Evolutionary conservation across 148 eudicot species (phyloP), one percentile per base, ranked within the genome.

Genomic region (Drosera capensis): DNA sequence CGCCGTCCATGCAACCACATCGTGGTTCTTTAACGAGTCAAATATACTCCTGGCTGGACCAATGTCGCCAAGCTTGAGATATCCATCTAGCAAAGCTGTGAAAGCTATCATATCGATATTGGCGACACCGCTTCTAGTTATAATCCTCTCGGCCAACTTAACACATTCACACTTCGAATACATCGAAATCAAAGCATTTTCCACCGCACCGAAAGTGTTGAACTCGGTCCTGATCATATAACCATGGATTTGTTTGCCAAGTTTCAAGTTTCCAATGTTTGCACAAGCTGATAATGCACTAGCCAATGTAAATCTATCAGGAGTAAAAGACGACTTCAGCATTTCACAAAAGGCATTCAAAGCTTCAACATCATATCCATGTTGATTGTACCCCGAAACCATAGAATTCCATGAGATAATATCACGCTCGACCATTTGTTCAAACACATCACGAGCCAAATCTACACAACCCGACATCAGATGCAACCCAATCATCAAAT

Each of bases 401-500:
- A 28, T 28, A 28, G 31, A 4, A 28, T 28, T 28, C 31, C 31
- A 28, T 4, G 6, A 3, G 6, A 9, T 3, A 3, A 28, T 28
- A 9, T 9, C 9, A 3, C 31, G 4, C 31, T 3, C 31, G 4
- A 4, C 9, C 31, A 28, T 28, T 9, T 9, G 4, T 3, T 28
- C 31, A 28, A 28, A 28, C 4, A 28, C 31, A 28, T 3, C 9
- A 4, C 31, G 4, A 21, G 86, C 85, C 20, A 55, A 58, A 54
- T 70, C 77, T 21, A 62, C 52, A 31, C 38, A 7, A 30, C 86
- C 86, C 23, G 45, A 60, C 52, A 64, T 70, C 85, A 82, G 74
- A 67, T 78, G 61, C 62, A 82, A 31, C 3, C 70, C 59, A 58
- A 82, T 74, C 56, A 74, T 54, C 16, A 74, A 55, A 40, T 82